Evolutionary conservation across 495 filamentous ascomycete species (phyloP).

Genomic region (Talaromyces trachyspermus): DNA sequence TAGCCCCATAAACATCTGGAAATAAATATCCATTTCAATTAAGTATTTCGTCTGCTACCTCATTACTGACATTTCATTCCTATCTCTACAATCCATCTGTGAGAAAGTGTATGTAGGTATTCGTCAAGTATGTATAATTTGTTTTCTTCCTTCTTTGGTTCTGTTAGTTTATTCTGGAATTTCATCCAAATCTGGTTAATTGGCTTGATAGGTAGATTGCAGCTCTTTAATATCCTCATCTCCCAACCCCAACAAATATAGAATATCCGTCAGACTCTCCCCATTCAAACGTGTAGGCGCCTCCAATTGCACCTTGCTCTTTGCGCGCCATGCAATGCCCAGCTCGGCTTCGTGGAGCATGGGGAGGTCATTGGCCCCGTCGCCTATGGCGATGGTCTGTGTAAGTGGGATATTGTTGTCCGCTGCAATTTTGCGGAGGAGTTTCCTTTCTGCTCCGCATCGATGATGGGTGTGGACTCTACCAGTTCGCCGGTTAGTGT

Average conservation of each 20-base stretch:
- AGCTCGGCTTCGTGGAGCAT: constrained; percentile 88
- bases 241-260: constrained; percentile 75
- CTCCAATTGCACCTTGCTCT: constrained; percentile 81
- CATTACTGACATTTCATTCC: too few relatives aligned
- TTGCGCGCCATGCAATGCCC: constrained; percentile 90
- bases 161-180: background rate
- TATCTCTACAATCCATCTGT: too few relatives aligned
- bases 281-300: constrained; percentile 79
- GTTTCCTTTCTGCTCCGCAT: constrained; percentile 71
- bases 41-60: too few relatives aligned
- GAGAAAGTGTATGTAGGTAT: too few relatives aligned
- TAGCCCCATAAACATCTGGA: too few relatives aligned
- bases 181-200: background rate
- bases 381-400: constrained; percentile 82
- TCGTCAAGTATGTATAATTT: too few relatives aligned
- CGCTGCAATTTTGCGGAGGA: constrained; percentile 69
- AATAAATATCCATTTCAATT: too few relatives aligned
- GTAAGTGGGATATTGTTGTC: constrained; percentile 62
- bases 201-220: constrained; percentile 5
- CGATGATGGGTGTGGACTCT: constrained; percentile 63
- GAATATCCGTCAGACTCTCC: constrained; percentile 67
- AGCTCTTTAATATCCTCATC: constrained; percentile 55
- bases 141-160: too few relatives aligned
- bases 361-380: constrained; percentile 89
- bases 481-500: constrained; percentile 76